Evolutionary conservation across 2,329 filamentous ascomycete species (phyloP).

Genomic region (Ophiocordyceps robertsii): DNA sequence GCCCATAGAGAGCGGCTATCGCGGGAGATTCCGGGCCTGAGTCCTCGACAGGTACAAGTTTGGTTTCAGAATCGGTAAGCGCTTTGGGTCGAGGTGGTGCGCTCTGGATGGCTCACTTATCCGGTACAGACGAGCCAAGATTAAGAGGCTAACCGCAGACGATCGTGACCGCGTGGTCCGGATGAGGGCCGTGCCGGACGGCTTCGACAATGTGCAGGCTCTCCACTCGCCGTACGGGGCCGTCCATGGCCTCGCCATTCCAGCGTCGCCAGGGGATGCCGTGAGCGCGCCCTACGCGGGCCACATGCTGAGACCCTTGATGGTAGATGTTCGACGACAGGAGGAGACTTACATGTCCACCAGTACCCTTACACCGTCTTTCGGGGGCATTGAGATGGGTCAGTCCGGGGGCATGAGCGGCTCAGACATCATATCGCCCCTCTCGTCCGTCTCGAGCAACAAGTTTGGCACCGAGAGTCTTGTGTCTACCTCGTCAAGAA

Average conservation of each 20-base stretch:
- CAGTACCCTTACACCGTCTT: slow-evolving; percentile 52
- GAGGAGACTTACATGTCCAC: slow-evolving; percentile 56
- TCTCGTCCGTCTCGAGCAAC: slow-evolving; percentile 40
- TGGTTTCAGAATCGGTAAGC: slow-evolving; percentile 95
- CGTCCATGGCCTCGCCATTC: slow-evolving; percentile 35
- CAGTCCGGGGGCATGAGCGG: slow-evolving; percentile 34
- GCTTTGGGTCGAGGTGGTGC: not conserved
- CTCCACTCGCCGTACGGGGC: slow-evolving; percentile 55
- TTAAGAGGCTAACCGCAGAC: slow-evolving; percentile 57
- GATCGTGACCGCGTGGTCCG: slow-evolving; percentile 59
- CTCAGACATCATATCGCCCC: slow-evolving; percentile 42
- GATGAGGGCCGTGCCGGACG: slow-evolving; percentile 57
- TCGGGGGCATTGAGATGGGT: slow-evolving; percentile 53
- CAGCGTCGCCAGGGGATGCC: slow-evolving; percentile 35
- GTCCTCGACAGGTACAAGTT: slow-evolving; percentile 86
- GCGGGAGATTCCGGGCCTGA: slow-evolving; percentile 80
- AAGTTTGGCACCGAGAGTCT: slow-evolving; percentile 24
- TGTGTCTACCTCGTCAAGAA: slow-evolving; percentile 29
- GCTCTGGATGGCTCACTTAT: not conserved
- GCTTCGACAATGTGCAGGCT: slow-evolving; percentile 57
- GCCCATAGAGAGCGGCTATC: slow-evolving; percentile 79
- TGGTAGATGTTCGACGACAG: slow-evolving; percentile 53
- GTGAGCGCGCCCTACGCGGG: slow-evolving; percentile 36
- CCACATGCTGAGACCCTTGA: slow-evolving; percentile 52
- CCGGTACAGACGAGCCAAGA: slow-evolving; percentile 47